Evolutionary conservation across 352 stramenopile genomes (phyloP), one percentile per base, ranked within the genome.

Genomic region (Phytopythium aichiense): DNA sequence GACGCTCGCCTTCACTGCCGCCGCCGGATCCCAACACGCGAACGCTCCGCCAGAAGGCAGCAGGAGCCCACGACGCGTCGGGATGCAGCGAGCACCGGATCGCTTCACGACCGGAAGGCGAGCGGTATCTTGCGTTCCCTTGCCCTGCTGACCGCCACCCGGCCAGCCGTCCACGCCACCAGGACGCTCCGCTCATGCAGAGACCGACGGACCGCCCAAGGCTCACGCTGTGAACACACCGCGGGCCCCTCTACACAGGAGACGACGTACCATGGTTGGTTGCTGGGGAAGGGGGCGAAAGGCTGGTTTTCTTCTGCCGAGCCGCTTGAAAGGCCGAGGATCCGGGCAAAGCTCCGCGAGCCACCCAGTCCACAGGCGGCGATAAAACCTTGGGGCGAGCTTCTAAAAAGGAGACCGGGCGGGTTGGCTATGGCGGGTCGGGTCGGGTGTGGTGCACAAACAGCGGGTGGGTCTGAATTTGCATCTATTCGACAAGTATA

Each of bases 231-330:
- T 40, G 28, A 3, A 30, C 15, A 15, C 12, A 15, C 1, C 15
- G 18, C 28, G 16, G 28, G 22, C 4, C 35, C 35, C 12, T 16
- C 7, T 40, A 40, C 35, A 40, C 9, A 40, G 35, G 18, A 13
- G 22, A 35, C 53, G 52, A 73, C 72, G 64, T 75, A 80, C 72
- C 72, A 80, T 80, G 69, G 69, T 68, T 77, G 55, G 38, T 40
- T 37, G 57, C 66, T 62, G 60, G 62, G 63, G 58, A 73, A 56
- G 62, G 42, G 71, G 71, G 72, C 25, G 30, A 68, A 67, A 69
- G 73, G 68, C 72, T 72, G 69, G 68, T 74, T 72, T 74, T 50
- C 55, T 60, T 60, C 55, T 42, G 70, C 65, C 67, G 71, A 37
- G 68, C 50, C 64, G 61, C 61, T 72, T 53, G 71, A 73, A 74